A percentile compares a stretch with the other conserved stretches of the same genome.
Conservation (phyloP, 176 grass and related monocot species). For the Oryza australiensis region DNA sequence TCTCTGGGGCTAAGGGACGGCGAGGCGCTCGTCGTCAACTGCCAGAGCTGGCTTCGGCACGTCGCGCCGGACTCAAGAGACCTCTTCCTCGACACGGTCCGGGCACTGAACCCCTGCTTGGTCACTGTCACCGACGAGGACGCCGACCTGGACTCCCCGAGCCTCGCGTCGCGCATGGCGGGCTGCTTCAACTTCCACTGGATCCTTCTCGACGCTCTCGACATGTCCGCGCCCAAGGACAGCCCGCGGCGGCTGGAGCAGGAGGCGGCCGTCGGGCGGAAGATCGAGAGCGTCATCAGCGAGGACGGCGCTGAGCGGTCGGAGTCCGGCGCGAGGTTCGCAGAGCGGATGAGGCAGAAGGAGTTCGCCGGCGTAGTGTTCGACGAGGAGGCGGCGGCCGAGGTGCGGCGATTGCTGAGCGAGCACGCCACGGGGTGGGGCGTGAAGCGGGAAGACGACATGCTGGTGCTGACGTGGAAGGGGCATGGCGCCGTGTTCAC, state of each 20-base stretch:
- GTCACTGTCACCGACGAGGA: conserved; percentile 90
- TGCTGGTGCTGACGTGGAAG: conserved; percentile 91
- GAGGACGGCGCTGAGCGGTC: conserved; percentile 62
- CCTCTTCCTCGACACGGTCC: conserved; percentile 49
- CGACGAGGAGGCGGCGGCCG: conserved; percentile 54
- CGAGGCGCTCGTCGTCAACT: conserved; percentile 83
- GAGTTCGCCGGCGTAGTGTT: conserved; percentile 54
- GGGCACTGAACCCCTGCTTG: conserved; percentile 54
- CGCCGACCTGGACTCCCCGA: conserved; percentile 76
- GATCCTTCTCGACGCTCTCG: conserved; percentile 91
- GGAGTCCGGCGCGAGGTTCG: conserved; percentile 59
- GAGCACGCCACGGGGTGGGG: conserved; percentile 92
- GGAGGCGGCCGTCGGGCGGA: conserved; percentile 72
- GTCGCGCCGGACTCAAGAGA: conserved; percentile 42
- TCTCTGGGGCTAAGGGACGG: conserved; percentile 48
- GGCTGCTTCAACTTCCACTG: conserved; percentile 89
- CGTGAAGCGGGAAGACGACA: conserved; percentile 80
- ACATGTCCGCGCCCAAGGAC: conserved; percentile 68
- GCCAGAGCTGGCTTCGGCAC: conserved; percentile 82
- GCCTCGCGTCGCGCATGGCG: conserved; percentile 47
- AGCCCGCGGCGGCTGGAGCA: conserved; percentile 67
- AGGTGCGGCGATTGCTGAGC: conserved; percentile 71
- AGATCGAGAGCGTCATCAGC: conserved; percentile 86
- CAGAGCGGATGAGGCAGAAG: conserved; percentile 65
- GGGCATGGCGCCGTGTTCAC: conserved; percentile 84